Evolutionary conservation across 202 grass and related monocot genomes (phyloP), one percentile per base, ranked within the genome.

Genomic region (Schoenoplectus tabernaemontani): DNA sequence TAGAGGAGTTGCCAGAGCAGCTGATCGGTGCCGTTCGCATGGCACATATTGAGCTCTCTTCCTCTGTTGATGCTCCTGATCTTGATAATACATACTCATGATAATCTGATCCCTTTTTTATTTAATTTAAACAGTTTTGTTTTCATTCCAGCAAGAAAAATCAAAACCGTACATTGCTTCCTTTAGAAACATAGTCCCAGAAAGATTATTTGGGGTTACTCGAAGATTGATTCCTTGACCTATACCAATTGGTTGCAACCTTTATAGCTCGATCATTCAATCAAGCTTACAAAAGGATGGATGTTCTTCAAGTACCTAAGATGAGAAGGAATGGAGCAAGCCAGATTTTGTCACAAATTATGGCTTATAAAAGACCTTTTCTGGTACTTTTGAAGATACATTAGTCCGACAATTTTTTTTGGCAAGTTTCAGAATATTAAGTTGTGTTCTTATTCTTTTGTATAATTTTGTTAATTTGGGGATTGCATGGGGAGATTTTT

Each of bases 1-100:
- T 64, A 4, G 91, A 95, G 3, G 96, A 99, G 86, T 90, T 99
- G 33, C 96, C 96, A 0, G 96, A 99, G 83, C 84, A 91, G 87
- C 88, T 99, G 10, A 86, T 99, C 41, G 91, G 96, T 10, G 96
- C 91, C 4, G 85, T 91, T 46, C 91, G 96, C 24, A 62, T 95
- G 65, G 76, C 92, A 13, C 90, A 99, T 23, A 86, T 95, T 24
- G 96, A 99, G 60, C 96, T 89, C 46, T 79, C 92, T 7, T 87
- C 88, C 72, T 92, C 92, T 5, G 23, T 77, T 39, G 15, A 85
- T 69, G 74, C 84, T 79, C 86, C 86, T 47, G 83, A 91, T 26
- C 86, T 91, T 68, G 83, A 88, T 32, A 87, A 84, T 28, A 81
- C 37, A 39, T 10, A 69, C 11, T 84, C 42, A 28, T 84, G 59